Base-by-base conservation (phyloP, 176 grass and related monocot species). In the Phyllostachys edulis region DNA sequence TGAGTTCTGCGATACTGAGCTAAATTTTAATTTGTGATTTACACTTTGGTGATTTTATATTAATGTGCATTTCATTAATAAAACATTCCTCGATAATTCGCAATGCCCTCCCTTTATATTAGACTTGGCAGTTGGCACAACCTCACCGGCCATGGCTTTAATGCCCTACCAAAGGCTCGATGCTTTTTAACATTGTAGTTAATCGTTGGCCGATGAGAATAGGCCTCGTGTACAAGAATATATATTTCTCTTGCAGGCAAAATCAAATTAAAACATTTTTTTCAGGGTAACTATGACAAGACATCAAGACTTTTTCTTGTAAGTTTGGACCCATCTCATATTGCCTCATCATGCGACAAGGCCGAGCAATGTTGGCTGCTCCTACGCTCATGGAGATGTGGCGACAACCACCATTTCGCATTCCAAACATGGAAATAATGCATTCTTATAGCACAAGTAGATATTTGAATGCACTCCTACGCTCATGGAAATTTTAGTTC, bases 161-260 rank as follows among this genome's bases (percentile, higher is more conserved):
- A 60, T 77, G 38, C 50, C 27, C 21, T 84, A n/a, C n/a, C n/a
- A n/a, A n/a, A n/a, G n/a, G n/a, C n/a, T n/a, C n/a, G 46, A 57
- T 18, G 24, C 9, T 37, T 50, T 55, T 40, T 49, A 13, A 60
- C 54, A 39, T 61, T 15, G 4, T 76, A 75, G 62, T 66, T 56
- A 73, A 51, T 20, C 56, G 36, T 59, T 67, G 61, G 70, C 38
- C 9, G 34, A 7, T 4, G 40, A 39, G 26, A 79, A 70, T 82
- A 69, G 63, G 17, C 76, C 63, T 81, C 16, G 75, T 66, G 8
- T 36, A 24, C 39, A 87, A 65, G 76, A 38, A 69, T 80, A 77
- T 82, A 61, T 61, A 70, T 82, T 65, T 80, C 50, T 76, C 52
- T 61, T 82, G 51, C 63, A 76, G 57, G 11, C 17, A 66, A 86